Evolutionary conservation across 345 rosid genomes (phyloP).

Genomic region (Anacardium occidentale): DNA sequence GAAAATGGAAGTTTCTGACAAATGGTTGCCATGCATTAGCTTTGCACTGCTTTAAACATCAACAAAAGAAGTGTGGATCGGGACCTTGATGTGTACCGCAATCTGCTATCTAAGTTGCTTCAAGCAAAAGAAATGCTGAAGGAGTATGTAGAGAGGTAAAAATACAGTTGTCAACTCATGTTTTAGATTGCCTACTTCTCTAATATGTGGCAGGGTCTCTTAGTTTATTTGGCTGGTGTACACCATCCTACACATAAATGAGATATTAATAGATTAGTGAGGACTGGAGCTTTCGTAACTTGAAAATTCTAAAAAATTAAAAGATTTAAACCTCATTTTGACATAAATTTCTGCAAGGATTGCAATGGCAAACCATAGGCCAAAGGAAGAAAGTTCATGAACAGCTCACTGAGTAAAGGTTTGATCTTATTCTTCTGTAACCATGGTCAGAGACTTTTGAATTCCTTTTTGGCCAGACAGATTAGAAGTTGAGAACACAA

Average conservation of each 20-base stretch:
- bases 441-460: not conserved
- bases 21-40: conserved; percentile 45
- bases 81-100: conserved; percentile 95
- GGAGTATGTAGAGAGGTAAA: conserved; percentile 91
- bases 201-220: not conserved
- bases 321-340: no score
- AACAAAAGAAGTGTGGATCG: conserved; percentile 90
- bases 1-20: not conserved
- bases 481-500: no score
- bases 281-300: not conserved
- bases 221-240: not conserved
- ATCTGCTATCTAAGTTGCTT: conserved; percentile 88
- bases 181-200: not conserved
- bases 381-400: not conserved
- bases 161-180: not conserved
- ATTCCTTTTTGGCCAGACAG: not conserved
- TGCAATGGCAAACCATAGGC: not conserved
- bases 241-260: not conserved
- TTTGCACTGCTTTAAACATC: conserved; percentile 83
- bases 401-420: not conserved
- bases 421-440: not conserved
- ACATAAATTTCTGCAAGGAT: no score
- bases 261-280: not conserved
- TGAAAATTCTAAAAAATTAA: not conserved
- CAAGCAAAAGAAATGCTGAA: conserved; percentile 94